Evolutionary conservation across 768 basidiomycete species (phyloP).

Genomic region (Hirschioporus abietinus): DNA sequence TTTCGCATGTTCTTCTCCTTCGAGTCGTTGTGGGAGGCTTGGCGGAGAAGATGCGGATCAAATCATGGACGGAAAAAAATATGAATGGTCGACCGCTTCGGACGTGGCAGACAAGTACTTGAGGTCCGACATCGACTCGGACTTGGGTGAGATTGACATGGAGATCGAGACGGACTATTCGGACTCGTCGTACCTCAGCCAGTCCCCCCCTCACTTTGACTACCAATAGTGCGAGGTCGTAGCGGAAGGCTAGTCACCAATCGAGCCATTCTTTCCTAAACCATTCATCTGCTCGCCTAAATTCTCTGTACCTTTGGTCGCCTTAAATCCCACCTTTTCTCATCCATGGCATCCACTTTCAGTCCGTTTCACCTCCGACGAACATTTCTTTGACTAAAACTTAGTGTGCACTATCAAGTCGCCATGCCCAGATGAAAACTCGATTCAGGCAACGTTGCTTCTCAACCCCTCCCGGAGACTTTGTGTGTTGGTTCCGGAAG

Average conservation of each 20-base stretch:
- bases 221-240: not conserved
- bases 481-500: not conserved
- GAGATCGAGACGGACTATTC: not conserved
- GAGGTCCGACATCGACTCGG: not conserved
- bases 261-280: not conserved
- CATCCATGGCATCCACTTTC: not conserved
- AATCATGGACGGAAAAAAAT: not conserved
- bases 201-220: not conserved
- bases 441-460: not conserved
- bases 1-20: not conserved
- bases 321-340: not conserved
- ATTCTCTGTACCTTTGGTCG: not conserved
- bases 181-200: not conserved
- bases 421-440: not conserved
- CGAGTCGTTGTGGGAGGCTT: not conserved
- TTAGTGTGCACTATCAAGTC: not conserved
- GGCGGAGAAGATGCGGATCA: not conserved
- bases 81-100: not conserved
- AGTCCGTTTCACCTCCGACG: not conserved
- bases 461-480: not conserved
- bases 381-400: not conserved
- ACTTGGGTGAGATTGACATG: not conserved
- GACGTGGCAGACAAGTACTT: not conserved
- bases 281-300: not conserved
- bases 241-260: not conserved